phyloP scores from a whole-genome alignment of 306 rosid genomes.

The Rubus parviflorus region DNA sequence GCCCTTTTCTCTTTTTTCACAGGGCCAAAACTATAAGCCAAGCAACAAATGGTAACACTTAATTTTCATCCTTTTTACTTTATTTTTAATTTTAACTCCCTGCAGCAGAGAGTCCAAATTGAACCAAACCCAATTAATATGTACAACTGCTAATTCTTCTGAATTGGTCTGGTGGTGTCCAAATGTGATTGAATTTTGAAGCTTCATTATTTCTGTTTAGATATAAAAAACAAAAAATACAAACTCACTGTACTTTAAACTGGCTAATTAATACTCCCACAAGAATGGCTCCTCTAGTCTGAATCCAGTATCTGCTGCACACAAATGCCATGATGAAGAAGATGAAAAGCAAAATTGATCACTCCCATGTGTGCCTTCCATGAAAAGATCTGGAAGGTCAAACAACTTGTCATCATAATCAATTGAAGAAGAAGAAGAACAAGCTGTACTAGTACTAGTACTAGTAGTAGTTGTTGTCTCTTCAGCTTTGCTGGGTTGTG shows the following conservation, averaged over 20 bases:
- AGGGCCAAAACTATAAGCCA: background rate
- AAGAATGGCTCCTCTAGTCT: slow-evolving; percentile 56
- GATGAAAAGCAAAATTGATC: slow-evolving; percentile 44
- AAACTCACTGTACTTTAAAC: slow-evolving; percentile 7
- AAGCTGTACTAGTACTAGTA: slow-evolving; percentile 2
- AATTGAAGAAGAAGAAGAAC: slow-evolving; percentile 24
- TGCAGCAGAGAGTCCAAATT: slow-evolving; percentile 16
- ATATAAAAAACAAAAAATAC: background rate
- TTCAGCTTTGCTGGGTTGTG: slow-evolving; percentile 23
- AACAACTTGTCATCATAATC: slow-evolving; percentile 54
- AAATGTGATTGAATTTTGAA: slow-evolving; percentile 2
- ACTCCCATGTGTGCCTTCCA: slow-evolving; percentile 29
- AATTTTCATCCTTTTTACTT: background rate
- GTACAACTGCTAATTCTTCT: background rate
- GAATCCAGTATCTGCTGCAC: slow-evolving; percentile 55
- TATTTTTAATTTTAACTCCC: slow-evolving; percentile 7
- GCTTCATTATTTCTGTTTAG: slow-evolving; percentile 15
- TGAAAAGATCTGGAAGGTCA: slow-evolving; percentile 84
- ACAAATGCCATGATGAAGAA: slow-evolving; percentile 60
- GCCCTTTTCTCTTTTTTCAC: slow-evolving; percentile 6
- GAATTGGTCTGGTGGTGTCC: slow-evolving; percentile 13
- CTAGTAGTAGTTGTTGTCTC: background rate
- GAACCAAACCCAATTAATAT: slow-evolving; percentile 17
- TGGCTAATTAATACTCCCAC: slow-evolving; percentile 54
- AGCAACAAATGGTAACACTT: background rate